These are phyloP conservation scores for Kwoniella dendrophila DNA, from an alignment of 768 basidiomycete genomes.

Conservation along the genomic window DNA sequence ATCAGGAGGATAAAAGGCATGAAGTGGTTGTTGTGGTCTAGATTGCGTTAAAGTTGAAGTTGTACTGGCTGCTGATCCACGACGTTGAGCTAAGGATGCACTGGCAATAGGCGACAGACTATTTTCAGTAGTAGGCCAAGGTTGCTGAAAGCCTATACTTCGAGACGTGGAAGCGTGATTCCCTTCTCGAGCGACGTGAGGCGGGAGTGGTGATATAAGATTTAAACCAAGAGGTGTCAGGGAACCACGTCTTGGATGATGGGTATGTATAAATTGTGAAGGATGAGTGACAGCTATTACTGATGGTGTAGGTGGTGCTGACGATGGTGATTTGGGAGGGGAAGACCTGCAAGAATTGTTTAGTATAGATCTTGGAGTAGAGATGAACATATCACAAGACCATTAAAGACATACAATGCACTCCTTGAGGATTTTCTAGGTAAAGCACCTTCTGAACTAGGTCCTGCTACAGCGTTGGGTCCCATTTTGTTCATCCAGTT, in stretches of 20 bases:
- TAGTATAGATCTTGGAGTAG: neutral
- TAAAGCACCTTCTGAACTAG: constrained; percentile 41
- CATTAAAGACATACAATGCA: neutral
- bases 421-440: constrained; percentile 16
- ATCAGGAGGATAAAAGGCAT: constrained; percentile 19
- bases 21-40: constrained; percentile 22
- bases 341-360: neutral
- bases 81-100: constrained; percentile 4
- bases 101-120: neutral
- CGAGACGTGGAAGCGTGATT: constrained; percentile 3
- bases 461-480: constrained; percentile 35
- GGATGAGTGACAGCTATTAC: constrained; percentile 46
- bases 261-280: constrained; percentile 54
- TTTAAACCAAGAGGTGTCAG: constrained; percentile 52
- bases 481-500: constrained; percentile 13
- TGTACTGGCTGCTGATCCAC: constrained; percentile 38
- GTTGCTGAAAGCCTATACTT: constrained; percentile 19
- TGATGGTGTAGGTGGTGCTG: constrained; percentile 47
- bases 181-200: constrained; percentile 15
- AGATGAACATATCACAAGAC: neutral
- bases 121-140: neutral
- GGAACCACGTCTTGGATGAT: constrained; percentile 53
- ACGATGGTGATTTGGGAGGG: constrained; percentile 38
- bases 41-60: constrained; percentile 42
- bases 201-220: constrained; percentile 52